Base-by-base conservation (phyloP, 2,329 filamentous ascomycete genomes). In the Ustilaginoidea virens region DNA sequence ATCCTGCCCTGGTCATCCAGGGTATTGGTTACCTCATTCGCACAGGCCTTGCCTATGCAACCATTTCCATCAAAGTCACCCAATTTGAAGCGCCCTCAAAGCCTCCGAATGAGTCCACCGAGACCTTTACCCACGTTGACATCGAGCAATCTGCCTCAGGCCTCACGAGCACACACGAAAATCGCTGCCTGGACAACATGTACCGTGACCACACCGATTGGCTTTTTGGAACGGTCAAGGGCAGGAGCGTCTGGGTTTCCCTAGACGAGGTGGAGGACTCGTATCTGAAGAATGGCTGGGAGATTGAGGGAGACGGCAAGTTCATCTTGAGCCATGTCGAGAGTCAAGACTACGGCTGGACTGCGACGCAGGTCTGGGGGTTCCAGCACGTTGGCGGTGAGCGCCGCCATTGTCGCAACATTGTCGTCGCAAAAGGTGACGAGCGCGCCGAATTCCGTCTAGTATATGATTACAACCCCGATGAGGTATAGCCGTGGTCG, bases 61-160 rank as follows among this genome's bases (percentile, higher is more conserved):
- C 72, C 25, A 57, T 93, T 30, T 76, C 70, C 20, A 66, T 86
- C 37, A 49, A 65, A 36, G 51, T 80, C 30, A 69, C 64, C 42
- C 58, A 75, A 49, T 69, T 62, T 55, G 41, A 45, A 18, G 65
- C 48, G 7, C 44, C 56, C 9, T 56, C 60, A 21, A 54, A 49
- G 30, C 44, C 54, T 7, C 60, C 60, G 27, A 44, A 46, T 40
- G 46, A 48, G 22, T 42, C 46, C 33, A 43, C 57, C 32, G 55
- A 62, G 19, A 36, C 42, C 25, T 45, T 66, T 33, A 58, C 61
- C 33, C 72, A 77, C 56, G 66, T 90, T 52, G 68, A 80, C 53
- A 74, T 85, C 46, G 66, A 72, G 33, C 82, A 92, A 57, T 60
- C 67, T 26, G 80, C 78, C 7, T 81, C 74, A 34, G 77, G 74